Base-by-base conservation (phyloP, 345 rosid genomes). In the Toxicodendron radicans region DNA sequence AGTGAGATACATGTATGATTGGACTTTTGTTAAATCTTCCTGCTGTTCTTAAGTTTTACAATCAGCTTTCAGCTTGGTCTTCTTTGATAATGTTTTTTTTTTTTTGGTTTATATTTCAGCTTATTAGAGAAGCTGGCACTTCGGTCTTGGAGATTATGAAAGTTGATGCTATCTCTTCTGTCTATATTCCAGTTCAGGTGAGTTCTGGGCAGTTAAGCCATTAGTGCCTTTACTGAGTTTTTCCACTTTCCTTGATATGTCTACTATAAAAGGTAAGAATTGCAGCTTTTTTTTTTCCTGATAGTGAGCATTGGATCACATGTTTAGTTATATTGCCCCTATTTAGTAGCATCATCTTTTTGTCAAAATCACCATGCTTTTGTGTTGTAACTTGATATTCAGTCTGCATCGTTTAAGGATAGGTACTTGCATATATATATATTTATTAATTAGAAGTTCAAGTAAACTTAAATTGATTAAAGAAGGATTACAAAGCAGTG, bases 1-100 rank as follows among this genome's bases (percentile, higher is more conserved):
- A 89, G 93, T 81, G 99, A 93, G 88, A 91, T 95, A 83, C 94
- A 95, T 89, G 99, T 95, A 95, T 73, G 79, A 51, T 53, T 48
- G 49, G 58, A 69, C 48, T 38, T 46, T 16, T 80, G 53, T 74
- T 58, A 61, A 75, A 79, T 79, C 66, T 78, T 54, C 73, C 75
- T 69, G 52, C 41, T 41, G 73, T 45, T 73, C 78, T 64, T 64
- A 60, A 75, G 64, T 62, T 75, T 70, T 24, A 58, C 16, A 18
- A 33, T 46, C 30, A 63, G 73, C 70, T 35, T 64, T 66, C 76
- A 52, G 61, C 66, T 76, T 67, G 74, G 45, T 60, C 16, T 65
- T 58, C 71, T 21, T 17, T 77, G 73, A 72, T 58, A 38, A 71
- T 64, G 68, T 11, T 38, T 38, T 38, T 5, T 38, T 38, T 68